Base-by-base conservation (phyloP, 2,329 filamentous ascomycete genomes). In the Bisporella sp. region DNA sequence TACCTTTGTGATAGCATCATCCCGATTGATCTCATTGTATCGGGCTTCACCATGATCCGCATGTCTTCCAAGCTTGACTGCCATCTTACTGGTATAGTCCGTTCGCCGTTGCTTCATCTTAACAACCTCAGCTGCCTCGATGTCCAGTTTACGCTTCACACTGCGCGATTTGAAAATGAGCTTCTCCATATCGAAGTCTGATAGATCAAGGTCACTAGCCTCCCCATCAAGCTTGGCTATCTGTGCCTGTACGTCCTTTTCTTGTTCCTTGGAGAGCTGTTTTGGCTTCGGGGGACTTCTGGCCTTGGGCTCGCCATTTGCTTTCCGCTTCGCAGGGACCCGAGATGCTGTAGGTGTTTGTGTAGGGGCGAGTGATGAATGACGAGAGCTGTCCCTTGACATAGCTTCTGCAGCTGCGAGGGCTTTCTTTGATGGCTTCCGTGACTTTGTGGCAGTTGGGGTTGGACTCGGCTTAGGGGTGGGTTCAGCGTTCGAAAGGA, bases 1-100 rank as follows among this genome's bases (percentile, higher is more conserved):
- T 2, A 97, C 92, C 61, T 96, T 86, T 48, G 87, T 81, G 53
- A 92, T 79, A 1, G 93, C 92, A 40, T 87, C 84, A 13, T 87
- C 81, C 64, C 90, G 91, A 66, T 93, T 84, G 43, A 84, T 73
- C 11, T 86, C 77, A 52, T 88, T 81, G 66, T 88, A 96, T 32
- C 88, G 82, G 48, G 84, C 77, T 62, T 87, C 87, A 39, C 89
- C 89, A 13, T 81, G 76, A 46, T 82, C 77, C 46, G 85, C 81
- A 61, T 92, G 87, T 41, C 74, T 74, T 49, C 75, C 74, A 46
- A 96, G 79, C 48, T 84, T 83, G 66, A 66, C 82, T 61, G 67
- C 79, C 67, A 71, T 78, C 62, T 62, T 74, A 58, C 64, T 78
- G 68, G 68, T 79, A 71, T 73, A 85, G 68, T 87, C 84, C 45